Percentiles rank a stretch among this genome's conserved stretches.
Evolutionary conservation across 257 asterid genomes (phyloP).

Genomic region (Nicotiana noctiflora): DNA sequence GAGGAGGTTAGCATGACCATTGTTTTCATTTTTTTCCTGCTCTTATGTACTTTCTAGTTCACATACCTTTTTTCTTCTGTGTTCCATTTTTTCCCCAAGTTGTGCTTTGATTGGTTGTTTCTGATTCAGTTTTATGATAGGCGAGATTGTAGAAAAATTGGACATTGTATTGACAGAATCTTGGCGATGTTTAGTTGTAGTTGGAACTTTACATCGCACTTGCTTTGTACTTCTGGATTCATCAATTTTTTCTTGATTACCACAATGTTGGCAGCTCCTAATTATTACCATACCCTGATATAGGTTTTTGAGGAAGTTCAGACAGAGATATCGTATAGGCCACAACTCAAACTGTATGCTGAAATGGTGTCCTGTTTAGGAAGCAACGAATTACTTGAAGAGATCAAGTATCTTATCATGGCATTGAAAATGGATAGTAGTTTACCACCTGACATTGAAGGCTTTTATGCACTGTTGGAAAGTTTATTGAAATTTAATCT

Average conservation of each 20-base stretch:
- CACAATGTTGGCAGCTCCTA: background rate
- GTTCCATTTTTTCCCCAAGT: background rate
- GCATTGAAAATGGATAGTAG: constrained; percentile 39
- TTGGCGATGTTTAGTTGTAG: background rate
- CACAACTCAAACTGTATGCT: constrained; percentile 44
- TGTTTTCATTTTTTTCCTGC: background rate
- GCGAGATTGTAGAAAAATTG: background rate
- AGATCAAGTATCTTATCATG: constrained; percentile 33
- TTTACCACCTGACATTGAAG: constrained; percentile 39
- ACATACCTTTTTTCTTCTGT: background rate
- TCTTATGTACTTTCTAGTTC: background rate
- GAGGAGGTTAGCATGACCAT: background rate
- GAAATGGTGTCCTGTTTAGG: constrained; percentile 62
- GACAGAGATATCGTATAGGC: constrained; percentile 60
- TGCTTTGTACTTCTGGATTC: background rate
- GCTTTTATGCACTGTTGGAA: constrained; percentile 50
- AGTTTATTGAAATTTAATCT: constrained; percentile 45
- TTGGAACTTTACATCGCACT: background rate
- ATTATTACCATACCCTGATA: constrained; percentile 4
- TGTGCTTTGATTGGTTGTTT: background rate
- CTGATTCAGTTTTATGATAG: background rate
- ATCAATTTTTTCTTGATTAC: background rate
- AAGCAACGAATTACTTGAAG: constrained; percentile 42
- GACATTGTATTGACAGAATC: background rate
- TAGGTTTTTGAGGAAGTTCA: constrained; percentile 62